These are phyloP conservation scores for Plasmodium coatneyi DNA, from an alignment of 169 alveolate species.

Conservation along the genomic window DNA sequence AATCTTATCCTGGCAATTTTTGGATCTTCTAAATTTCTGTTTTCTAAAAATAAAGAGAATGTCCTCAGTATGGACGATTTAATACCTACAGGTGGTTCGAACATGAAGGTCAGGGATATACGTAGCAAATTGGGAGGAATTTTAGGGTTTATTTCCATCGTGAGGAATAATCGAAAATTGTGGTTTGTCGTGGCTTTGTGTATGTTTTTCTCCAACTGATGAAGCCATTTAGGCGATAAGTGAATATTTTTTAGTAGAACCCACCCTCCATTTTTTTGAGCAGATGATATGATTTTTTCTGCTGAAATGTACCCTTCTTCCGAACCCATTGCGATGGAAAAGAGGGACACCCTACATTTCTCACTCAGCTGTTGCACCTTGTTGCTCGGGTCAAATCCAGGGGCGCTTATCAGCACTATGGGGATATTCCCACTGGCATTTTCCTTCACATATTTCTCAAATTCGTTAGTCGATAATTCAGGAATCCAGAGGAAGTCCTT, in stretches of 20 bases:
- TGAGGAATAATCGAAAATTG: slow-evolving; percentile 95
- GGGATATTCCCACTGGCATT: slow-evolving; percentile 94
- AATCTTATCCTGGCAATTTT: slow-evolving; percentile 92
- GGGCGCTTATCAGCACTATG: slow-evolving; percentile 93
- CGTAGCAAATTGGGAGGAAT: slow-evolving; percentile 94
- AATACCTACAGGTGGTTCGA: slow-evolving; percentile 98
- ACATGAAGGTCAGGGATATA: slow-evolving; percentile 94
- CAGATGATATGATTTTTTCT: slow-evolving; percentile 92
- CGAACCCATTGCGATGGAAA: slow-evolving; percentile 97
- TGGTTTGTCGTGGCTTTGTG: slow-evolving; percentile 90
- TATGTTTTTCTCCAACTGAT: slow-evolving; percentile 94
- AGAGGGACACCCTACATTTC: slow-evolving; percentile 87
- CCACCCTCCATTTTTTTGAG: slow-evolving; percentile 96
- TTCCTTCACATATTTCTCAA: slow-evolving; percentile 88
- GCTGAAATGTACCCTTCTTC: slow-evolving; percentile 96
- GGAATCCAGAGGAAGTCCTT: slow-evolving; percentile 90
- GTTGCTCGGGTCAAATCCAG: slow-evolving; percentile 98
- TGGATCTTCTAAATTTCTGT: slow-evolving; percentile 73
- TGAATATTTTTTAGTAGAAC: slow-evolving; percentile 98
- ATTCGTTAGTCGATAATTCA: slow-evolving; percentile 88
- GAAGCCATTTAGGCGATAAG: slow-evolving; percentile 96
- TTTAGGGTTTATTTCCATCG: slow-evolving; percentile 96
- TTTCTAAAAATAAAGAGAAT: slow-evolving; percentile 85
- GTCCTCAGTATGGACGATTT: slow-evolving; percentile 91
- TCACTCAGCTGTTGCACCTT: slow-evolving; percentile 93